These are phyloP conservation scores for Backusella macrospora DNA, from an alignment of 192 early-diverging fungal genomes.

Conservation along the genomic window DNA sequence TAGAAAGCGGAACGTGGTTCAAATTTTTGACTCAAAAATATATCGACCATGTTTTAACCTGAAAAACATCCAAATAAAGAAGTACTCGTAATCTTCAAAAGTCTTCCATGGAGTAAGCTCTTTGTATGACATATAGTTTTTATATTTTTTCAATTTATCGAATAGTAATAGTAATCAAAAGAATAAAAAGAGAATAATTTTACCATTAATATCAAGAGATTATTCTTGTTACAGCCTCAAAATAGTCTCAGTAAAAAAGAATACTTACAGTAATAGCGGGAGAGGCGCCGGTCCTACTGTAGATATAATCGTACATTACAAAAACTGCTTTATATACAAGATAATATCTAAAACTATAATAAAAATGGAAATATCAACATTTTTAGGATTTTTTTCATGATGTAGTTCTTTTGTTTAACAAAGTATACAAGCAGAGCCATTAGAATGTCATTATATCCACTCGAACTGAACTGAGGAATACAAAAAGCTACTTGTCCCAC, in stretches of 20 bases:
- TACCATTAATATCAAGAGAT: neutral
- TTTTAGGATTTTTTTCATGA: neutral
- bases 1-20: conserved; percentile 1
- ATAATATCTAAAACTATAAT: neutral
- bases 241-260: neutral
- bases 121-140: neutral
- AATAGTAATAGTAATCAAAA: no score
- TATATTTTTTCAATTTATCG: neutral
- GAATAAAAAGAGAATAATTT: neutral
- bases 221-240: neutral
- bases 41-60: neutral
- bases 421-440: neutral
- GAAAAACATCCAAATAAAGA: conserved; percentile 4
- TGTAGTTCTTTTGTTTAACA: neutral
- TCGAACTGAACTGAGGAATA: neutral
- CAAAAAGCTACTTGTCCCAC: neutral
- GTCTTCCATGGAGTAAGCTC: neutral
- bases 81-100: neutral
- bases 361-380: neutral
- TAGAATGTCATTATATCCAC: neutral
- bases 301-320: neutral
- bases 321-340: neutral
- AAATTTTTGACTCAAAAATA: conserved; percentile 6
- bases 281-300: neutral
- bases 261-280: neutral